A percentile compares a stretch with the other conserved stretches of the same genome.
These are phyloP conservation scores for Xylaria cubensis DNA, from an alignment of 495 filamentous ascomycete genomes.

Conservation along the genomic window DNA sequence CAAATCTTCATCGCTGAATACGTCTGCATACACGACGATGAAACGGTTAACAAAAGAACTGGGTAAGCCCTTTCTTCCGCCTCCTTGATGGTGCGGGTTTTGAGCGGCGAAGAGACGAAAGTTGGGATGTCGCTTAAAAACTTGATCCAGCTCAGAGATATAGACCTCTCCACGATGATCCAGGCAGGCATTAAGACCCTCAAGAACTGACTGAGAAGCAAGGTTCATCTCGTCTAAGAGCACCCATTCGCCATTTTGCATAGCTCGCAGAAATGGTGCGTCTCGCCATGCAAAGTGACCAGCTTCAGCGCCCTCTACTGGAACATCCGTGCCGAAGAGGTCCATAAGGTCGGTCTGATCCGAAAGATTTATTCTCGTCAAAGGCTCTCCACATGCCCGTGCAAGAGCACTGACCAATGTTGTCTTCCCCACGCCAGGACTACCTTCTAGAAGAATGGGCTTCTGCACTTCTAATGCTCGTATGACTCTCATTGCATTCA, in stretches of 20 bases:
- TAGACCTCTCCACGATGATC: slow-evolving; percentile 98
- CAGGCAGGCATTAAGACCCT: slow-evolving; percentile 95
- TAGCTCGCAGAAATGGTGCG: slow-evolving; percentile 92
- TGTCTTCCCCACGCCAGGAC: slow-evolving; percentile 96
- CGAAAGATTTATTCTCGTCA: slow-evolving; percentile 94
- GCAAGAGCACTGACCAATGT: slow-evolving; percentile 87
- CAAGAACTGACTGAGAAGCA: slow-evolving; percentile 94
- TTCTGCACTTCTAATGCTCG: slow-evolving; percentile 89
- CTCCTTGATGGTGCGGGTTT: slow-evolving; percentile 97
- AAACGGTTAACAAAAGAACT: slow-evolving; percentile 98
- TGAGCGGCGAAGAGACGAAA: slow-evolving; percentile 96
- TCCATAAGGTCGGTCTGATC: slow-evolving; percentile 98
- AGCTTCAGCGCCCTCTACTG: slow-evolving; percentile 83
- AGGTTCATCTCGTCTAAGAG: slow-evolving; percentile 98
- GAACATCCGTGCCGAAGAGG: slow-evolving; percentile 95
- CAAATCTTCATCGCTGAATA: slow-evolving; percentile 81
- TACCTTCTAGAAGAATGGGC: slow-evolving; percentile 93
- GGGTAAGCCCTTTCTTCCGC: slow-evolving; percentile 92
- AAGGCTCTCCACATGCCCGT: slow-evolving; percentile 72
- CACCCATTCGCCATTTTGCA: slow-evolving; percentile 96
- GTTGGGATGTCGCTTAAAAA: slow-evolving; percentile 85
- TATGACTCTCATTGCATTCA: slow-evolving; percentile 88
- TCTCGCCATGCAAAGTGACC: slow-evolving; percentile 95
- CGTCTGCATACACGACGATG: slow-evolving; percentile 94
- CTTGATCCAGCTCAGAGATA: slow-evolving; percentile 90